Base-by-base conservation (phyloP, 2,329 filamentous ascomycete genomes). In the Nigrograna mackinnonii region DNA sequence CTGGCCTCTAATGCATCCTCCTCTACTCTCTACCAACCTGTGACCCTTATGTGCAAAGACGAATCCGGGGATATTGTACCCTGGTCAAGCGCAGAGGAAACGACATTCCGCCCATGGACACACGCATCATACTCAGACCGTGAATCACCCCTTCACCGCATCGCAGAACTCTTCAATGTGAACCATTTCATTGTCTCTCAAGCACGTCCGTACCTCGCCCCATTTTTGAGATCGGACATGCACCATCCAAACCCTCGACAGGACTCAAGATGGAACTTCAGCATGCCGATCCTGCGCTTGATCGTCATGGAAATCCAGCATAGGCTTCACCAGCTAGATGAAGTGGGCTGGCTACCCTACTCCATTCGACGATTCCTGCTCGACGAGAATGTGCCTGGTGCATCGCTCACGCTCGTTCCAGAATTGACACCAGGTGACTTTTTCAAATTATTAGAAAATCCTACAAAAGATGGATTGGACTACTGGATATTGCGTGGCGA, bases 161-260 rank as follows among this genome's bases (percentile, higher is more conserved):
- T 94, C 21, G 83, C 86, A 5, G 87, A 92, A 69, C 80, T 92
- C 9, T 94, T 94, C 78, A 95, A 95, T 64, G 89, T 95, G 39
- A 95, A 96, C 63, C 91, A 96, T 73, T 96, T 95, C 70, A 90
- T 97, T 51, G 84, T 97, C 53, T 94, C 88, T 52, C 92, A 96
- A 72, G 91, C 92, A 1, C 80, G 91, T 3, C 92, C 92, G 0
- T 96, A 95, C 67, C 77, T 96, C 13, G 85, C 92, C 20, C 91
- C 91, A 0, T 94, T 96, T 57, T 76, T 95, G 4, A 84, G 86
- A 47, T 87, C 85, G 34, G 88, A 92, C 54, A 83, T 91, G 72
- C 87, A 91, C 67, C 85, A 87, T 4, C 86, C 88, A 1, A 54
- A 79, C 77, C 62, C 79, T 74, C 54, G 80, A 74, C 66, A 82